Evolutionary conservation across 75 land plant species (phyloP).

Genomic region (Cryptomeria japonica): DNA sequence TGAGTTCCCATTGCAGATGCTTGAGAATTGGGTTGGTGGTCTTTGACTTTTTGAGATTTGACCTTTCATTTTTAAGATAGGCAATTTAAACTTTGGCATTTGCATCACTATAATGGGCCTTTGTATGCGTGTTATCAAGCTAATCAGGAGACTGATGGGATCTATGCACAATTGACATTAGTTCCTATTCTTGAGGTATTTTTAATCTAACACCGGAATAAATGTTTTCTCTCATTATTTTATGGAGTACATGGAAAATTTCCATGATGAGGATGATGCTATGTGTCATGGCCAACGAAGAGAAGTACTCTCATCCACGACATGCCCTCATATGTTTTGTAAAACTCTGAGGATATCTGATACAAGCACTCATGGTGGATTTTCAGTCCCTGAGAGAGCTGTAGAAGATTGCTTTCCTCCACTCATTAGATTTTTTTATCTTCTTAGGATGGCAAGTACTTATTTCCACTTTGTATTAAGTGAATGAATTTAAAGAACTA

Average conservation of each 20-base stretch:
- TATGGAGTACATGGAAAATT: not conserved
- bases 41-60: not conserved
- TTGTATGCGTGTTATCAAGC: conserved; percentile 40
- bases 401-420: conserved; percentile 87
- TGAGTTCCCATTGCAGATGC: no score
- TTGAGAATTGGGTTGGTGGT: not conserved
- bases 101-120: not conserved
- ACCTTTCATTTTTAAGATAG: not conserved
- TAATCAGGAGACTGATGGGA: conserved; percentile 69
- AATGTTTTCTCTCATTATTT: not conserved
- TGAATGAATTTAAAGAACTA: not conserved
- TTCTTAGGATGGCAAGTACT: not conserved
- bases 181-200: conserved; percentile 60
- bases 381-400: conserved; percentile 81
- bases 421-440: conserved; percentile 38
- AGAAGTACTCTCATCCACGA: conserved; percentile 14
- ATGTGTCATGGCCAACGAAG: conserved; percentile 5
- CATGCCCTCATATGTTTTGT: conserved; percentile 65
- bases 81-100: conserved; percentile 1
- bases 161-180: conserved; percentile 70
- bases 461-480: not conserved
- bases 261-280: not conserved
- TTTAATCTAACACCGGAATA: not conserved
- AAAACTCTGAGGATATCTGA: conserved; percentile 84
- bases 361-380: conserved; percentile 86